phyloP scores from a whole-genome alignment of 2,329 filamentous ascomycete genomes.

The Aspergillus terreus region DNA sequence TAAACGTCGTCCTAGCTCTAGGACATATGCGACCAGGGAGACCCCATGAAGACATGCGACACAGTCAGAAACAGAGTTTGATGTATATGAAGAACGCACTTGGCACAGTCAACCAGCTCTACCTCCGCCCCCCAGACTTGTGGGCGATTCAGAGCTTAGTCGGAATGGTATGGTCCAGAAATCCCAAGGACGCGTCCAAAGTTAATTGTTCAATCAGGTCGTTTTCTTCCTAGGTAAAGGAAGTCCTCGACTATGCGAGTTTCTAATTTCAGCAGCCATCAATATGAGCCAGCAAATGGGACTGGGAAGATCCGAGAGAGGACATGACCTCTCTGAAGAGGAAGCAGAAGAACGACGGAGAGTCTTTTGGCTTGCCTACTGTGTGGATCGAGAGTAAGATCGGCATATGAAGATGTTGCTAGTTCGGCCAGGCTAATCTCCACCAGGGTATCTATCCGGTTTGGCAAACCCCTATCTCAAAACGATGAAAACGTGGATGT shows the following conservation, averaged over 20 bases:
- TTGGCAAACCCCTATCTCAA: conserved; percentile 11
- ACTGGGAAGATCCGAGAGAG: conserved; percentile 3
- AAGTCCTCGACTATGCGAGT: conserved; percentile 11
- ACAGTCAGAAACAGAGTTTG: conserved; percentile 12
- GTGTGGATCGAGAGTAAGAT: conserved; percentile 16
- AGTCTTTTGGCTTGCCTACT: conserved; percentile 16
- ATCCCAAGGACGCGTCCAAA: background rate
- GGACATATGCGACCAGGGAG: conserved; percentile 9
- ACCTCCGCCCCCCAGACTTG: conserved; percentile 12
- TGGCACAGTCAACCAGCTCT: conserved; percentile 10
- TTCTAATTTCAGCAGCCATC: conserved; percentile 12
- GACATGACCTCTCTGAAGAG: background rate
- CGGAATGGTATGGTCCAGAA: conserved; percentile 8
- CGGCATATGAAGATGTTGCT: no score
- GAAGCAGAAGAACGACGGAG: conserved; percentile 8
- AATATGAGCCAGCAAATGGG: conserved; percentile 13
- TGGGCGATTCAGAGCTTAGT: conserved; percentile 14
- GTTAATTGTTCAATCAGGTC: conserved; percentile 1
- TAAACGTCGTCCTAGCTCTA: conserved; percentile 14
- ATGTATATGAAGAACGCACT: conserved; percentile 16
- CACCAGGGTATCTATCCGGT: conserved; percentile 14
- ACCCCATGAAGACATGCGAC: background rate
- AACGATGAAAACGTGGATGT: conserved; percentile 10
- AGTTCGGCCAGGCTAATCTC: background rate
- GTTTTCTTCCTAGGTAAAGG: conserved; percentile 10